A percentile compares a stretch with the other conserved stretches of the same genome.
phyloP scores from a whole-genome alignment of 495 filamentous ascomycete genomes.

The Penicillium coprophilum region DNA sequence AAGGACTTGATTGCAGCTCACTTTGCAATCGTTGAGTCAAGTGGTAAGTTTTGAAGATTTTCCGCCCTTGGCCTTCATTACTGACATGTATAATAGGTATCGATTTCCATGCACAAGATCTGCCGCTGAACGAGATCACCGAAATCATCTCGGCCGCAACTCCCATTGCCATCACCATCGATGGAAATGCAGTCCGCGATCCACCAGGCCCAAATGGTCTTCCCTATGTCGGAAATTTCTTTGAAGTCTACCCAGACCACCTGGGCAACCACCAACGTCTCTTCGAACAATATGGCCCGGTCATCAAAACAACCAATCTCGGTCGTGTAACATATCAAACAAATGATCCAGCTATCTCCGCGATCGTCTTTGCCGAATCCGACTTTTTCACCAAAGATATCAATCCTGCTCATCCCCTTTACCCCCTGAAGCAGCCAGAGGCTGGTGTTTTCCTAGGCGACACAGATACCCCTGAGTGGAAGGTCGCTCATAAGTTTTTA shows the following conservation, averaged over 20 bases:
- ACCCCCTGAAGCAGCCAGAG: conserved; percentile 37
- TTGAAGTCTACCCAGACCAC: conserved; percentile 57
- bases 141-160: conserved; percentile 30
- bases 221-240: conserved; percentile 51
- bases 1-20: conserved; percentile 36
- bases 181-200: conserved; percentile 42
- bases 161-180: conserved; percentile 34
- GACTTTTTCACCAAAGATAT: conserved; percentile 55
- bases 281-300: conserved; percentile 50
- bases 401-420: conserved; percentile 49
- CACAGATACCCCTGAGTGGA: conserved; percentile 47
- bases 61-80: neutral
- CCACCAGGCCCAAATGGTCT: conserved; percentile 47
- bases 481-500: conserved; percentile 53
- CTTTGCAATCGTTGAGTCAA: conserved; percentile 31
- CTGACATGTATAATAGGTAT: conserved; percentile 27
- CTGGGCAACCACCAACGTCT: conserved; percentile 57
- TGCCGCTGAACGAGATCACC: conserved; percentile 20
- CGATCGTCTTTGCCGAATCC: conserved; percentile 42
- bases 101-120: conserved; percentile 34
- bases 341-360: conserved; percentile 45
- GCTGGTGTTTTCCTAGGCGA: conserved; percentile 53
- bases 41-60: conserved; percentile 12
- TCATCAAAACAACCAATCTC: conserved; percentile 56
- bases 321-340: conserved; percentile 50